A percentile compares a stretch with the other conserved stretches of the same genome.
These are phyloP conservation scores for Trichoderma arundinaceum DNA, from an alignment of 2,329 filamentous ascomycete species.

Conservation along the genomic window DNA sequence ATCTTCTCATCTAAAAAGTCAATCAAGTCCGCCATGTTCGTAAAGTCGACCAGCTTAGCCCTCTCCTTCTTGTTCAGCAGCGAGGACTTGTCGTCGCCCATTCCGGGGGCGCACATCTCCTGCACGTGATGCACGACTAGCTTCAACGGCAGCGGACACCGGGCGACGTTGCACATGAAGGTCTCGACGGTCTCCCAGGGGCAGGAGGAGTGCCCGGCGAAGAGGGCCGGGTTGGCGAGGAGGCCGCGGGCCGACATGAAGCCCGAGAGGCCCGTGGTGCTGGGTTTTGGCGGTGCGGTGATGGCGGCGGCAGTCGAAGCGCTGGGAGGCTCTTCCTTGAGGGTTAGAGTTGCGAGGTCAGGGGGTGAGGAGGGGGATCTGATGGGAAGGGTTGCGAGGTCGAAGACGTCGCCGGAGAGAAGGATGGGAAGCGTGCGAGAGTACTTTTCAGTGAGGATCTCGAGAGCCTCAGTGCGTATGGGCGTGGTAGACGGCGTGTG, in stretches of 20 bases:
- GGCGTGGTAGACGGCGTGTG: constrained; percentile 65
- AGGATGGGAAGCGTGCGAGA: constrained; percentile 64
- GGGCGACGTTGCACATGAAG: constrained; percentile 65
- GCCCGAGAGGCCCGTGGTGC: constrained; percentile 60
- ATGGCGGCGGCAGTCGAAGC: background rate
- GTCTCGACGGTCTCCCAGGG: constrained; percentile 67
- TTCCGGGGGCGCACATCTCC: constrained; percentile 68
- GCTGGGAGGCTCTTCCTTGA: constrained; percentile 34
- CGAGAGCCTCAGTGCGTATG: constrained; percentile 66
- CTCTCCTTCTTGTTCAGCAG: constrained; percentile 65
- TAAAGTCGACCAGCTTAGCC: constrained; percentile 53
- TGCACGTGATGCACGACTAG: constrained; percentile 68
- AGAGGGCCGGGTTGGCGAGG: constrained; percentile 70
- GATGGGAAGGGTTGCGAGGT: constrained; percentile 57
- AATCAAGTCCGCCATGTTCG: constrained; percentile 62
- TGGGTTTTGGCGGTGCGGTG: constrained; percentile 37
- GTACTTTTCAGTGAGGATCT: constrained; percentile 59
- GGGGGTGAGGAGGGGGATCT: constrained; percentile 37
- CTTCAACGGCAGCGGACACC: constrained; percentile 65
- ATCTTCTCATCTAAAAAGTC: constrained; percentile 64
- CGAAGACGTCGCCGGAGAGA: constrained; percentile 73
- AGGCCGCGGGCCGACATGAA: constrained; percentile 74
- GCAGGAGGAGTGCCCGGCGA: constrained; percentile 61
- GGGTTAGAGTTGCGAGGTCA: constrained; percentile 44
- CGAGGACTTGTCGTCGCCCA: constrained; percentile 57